Evolutionary conservation across 1,284 basidiomycete genomes (phyloP), one percentile per base, ranked within the genome.

Genomic region (Ceratobasidium sp.): DNA sequence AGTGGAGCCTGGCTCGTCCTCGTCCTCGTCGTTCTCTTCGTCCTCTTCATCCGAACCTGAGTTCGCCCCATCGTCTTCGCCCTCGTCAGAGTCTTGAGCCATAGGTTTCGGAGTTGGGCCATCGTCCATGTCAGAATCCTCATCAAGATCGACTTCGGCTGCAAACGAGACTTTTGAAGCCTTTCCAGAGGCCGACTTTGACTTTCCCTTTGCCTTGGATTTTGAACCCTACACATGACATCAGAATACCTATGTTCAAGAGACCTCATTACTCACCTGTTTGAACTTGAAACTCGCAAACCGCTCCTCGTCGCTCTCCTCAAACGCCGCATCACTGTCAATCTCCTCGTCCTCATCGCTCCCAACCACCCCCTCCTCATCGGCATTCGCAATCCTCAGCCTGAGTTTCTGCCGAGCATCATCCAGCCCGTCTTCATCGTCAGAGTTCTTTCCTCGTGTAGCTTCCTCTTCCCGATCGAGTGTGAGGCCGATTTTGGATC

Each of bases 331-430:
- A 74, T 92, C 91, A 74, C 87, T 90, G 70, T 91, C 89, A 62
- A 92, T 84, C 71, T 92, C 91, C 74, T 92, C 91, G 72, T 92
- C 90, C 70, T 92, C 91, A 1, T 83, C 88, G 69, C 82, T 85
- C 22, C 71, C 56, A 12, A 76, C 71, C 17, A 74, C 72, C n/a
- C 62, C 74, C 25, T 71, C 72, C 69, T 75, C 77, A 65, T 85
- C 84, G 43, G 86, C 83, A n/a, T 87, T 85, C 5, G 80, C 83
- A 45, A 81, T 79, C 73, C 88, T 86, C 12, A 85, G 87, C 56
- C 89, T 82, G 57, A 91, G 76, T 69, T 84, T 80, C 8, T 87
- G 83, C 54, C 79, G 78, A 52, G 80, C 69, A 57, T 76, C 76
- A 67, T 79, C 76, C 72, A 76, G 75, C 70, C 78, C 77, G 43